Percentiles rank a stretch among this genome's conserved stretches.
Conservation (phyloP, 495 filamentous ascomycete species). For the Hyaloscypha finlandica region DNA sequence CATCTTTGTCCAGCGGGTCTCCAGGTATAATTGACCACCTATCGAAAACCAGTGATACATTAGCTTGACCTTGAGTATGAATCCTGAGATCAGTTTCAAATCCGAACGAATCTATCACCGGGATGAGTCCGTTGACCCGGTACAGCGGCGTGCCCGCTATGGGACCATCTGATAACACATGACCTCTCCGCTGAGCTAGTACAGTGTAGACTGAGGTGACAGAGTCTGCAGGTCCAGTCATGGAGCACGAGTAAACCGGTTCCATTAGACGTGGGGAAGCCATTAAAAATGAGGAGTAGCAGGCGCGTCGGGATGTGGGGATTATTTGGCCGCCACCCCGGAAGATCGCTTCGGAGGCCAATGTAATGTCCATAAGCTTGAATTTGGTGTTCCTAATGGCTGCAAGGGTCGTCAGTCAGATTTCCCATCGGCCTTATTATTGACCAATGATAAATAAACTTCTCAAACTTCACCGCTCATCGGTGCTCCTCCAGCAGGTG, state of each 20-base stretch:
- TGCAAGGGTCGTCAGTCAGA: slow-evolving; percentile 36
- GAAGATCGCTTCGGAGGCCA: slow-evolving; percentile 89
- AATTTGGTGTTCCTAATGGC: slow-evolving; percentile 97
- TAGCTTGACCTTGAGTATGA: slow-evolving; percentile 90
- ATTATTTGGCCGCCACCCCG: slow-evolving; percentile 97
- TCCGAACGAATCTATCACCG: slow-evolving; percentile 94
- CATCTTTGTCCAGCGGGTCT: slow-evolving; percentile 87
- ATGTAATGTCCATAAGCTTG: slow-evolving; percentile 84
- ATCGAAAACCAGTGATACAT: slow-evolving; percentile 91
- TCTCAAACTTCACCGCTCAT: slow-evolving; percentile 33
- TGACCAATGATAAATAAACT: slow-evolving; percentile 27
- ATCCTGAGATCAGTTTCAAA: slow-evolving; percentile 97
- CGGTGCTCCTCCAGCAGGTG: slow-evolving; percentile 20
- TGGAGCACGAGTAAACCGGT: slow-evolving; percentile 86
- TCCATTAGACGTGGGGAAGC: slow-evolving; percentile 96
- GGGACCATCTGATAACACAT: slow-evolving; percentile 90
- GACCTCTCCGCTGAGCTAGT: slow-evolving; percentile 81
- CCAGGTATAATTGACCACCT: slow-evolving; percentile 94
- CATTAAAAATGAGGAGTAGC: slow-evolving; percentile 96
- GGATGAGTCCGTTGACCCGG: slow-evolving; percentile 83
- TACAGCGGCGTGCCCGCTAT: slow-evolving; percentile 97
- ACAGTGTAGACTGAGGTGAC: slow-evolving; percentile 90
- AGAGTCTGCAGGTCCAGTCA: slow-evolving; percentile 91
- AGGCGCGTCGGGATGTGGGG: slow-evolving; percentile 85
- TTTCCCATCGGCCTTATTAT: slow-evolving; percentile 9